phyloP scores from a whole-genome alignment of 148 eudicot species.

The Camellia lanceoleosa region DNA sequence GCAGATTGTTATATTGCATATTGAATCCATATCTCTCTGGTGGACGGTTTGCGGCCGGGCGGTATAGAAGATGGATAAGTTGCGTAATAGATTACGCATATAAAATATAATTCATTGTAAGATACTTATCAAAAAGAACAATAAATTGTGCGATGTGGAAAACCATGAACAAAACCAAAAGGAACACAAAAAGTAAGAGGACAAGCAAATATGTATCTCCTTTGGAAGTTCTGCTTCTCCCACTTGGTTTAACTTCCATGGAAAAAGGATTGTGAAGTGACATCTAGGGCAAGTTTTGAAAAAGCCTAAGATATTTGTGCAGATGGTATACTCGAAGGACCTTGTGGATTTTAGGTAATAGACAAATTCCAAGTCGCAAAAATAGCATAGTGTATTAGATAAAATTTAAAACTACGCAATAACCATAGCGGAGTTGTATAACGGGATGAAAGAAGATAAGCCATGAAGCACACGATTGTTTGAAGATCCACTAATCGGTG shows the following conservation, averaged over 20 bases:
- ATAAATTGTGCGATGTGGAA: not conserved
- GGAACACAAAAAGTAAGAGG: constrained; percentile 10
- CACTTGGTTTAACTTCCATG: constrained; percentile 42
- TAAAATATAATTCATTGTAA: not conserved
- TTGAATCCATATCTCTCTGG: constrained; percentile 52
- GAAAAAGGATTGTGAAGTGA: constrained; percentile 25
- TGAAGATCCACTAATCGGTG: constrained; percentile 30
- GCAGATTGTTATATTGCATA: constrained; percentile 69
- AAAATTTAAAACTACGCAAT: not conserved
- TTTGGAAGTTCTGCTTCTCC: constrained; percentile 74
- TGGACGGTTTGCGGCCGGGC: constrained; percentile 61
- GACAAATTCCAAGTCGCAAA: constrained; percentile 15
- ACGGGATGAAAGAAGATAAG: constrained; percentile 1
- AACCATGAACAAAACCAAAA: constrained; percentile 9
- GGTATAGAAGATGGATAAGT: constrained; percentile 52
- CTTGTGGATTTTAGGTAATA: constrained; percentile 25
- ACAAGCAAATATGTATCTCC: constrained; percentile 37
- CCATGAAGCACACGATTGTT: constrained; percentile 33
- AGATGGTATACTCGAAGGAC: constrained; percentile 31
- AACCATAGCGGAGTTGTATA: not conserved
- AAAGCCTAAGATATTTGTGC: constrained; percentile 39
- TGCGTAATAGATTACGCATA: constrained; percentile 69
- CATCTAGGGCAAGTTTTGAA: constrained; percentile 21
- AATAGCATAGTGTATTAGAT: not conserved
- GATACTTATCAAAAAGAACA: too few relatives aligned